phyloP scores from a whole-genome alignment of 352 stramenopile genomes.

The Blastocystis sp. region DNA sequence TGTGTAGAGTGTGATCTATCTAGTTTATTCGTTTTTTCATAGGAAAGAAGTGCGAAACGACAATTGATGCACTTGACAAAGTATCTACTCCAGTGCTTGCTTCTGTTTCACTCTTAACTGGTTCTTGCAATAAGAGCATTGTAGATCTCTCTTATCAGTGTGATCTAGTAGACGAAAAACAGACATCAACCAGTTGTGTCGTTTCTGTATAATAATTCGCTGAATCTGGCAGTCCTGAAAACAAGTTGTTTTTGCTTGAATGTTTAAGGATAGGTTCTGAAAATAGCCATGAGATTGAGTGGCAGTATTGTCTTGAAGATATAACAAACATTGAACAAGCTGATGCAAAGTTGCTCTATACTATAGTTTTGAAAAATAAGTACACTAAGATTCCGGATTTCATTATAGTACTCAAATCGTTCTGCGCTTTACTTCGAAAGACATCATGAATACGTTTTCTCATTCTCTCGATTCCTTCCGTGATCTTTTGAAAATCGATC shows the following conservation, averaged over 20 bases:
- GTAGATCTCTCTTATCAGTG: neutral
- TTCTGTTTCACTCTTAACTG: neutral
- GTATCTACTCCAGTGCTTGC: neutral
- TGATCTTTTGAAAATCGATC: neutral
- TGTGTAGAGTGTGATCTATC: neutral
- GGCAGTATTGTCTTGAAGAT: no score
- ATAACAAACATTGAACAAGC: no score
- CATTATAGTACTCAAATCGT: no score
- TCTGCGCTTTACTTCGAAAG: neutral
- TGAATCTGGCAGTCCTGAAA: neutral
- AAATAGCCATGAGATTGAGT: no score
- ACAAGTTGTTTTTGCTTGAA: neutral
- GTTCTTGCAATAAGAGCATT: neutral
- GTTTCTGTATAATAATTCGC: neutral
- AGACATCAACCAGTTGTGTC: neutral
- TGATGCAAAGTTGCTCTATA: no score
- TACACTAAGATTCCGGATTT: no score
- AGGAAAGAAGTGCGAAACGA: neutral
- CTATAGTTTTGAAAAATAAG: no score
- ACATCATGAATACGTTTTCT: no score
- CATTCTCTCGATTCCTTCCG: neutral
- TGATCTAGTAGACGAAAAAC: neutral
- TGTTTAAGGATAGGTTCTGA: no score
- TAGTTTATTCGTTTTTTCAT: slow-evolving; percentile 46
- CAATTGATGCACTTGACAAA: neutral